phyloP scores from a whole-genome alignment of 345 rosid species.

The Arabidopsis suecica region DNA sequence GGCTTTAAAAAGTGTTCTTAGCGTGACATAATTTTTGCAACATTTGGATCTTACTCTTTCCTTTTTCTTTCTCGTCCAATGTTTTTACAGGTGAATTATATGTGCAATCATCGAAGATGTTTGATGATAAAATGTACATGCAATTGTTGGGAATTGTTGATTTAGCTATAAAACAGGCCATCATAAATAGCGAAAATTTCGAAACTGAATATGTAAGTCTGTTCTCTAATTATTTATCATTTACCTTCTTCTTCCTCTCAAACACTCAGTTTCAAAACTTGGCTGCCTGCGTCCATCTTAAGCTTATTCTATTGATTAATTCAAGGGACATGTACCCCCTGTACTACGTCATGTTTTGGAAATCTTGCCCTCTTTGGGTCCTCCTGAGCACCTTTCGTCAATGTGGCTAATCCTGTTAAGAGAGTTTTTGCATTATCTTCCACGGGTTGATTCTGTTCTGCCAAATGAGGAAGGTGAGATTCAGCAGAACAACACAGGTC shows the following conservation, averaged over 20 bases:
- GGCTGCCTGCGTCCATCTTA: slow-evolving; percentile 14
- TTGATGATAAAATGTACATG: slow-evolving; percentile 78
- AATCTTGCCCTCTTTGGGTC: slow-evolving; percentile 72
- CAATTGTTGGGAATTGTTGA: slow-evolving; percentile 75
- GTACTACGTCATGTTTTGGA: slow-evolving; percentile 81
- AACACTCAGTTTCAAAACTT: slow-evolving; percentile 19
- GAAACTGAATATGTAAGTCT: slow-evolving; percentile 83
- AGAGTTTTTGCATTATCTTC: slow-evolving; percentile 78
- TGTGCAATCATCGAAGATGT: slow-evolving; percentile 80
- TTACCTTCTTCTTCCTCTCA: slow-evolving; percentile 25
- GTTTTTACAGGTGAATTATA: slow-evolving; percentile 81
- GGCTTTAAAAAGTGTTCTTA: slow-evolving; percentile 1
- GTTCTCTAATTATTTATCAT: slow-evolving; percentile 15
- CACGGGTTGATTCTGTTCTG: slow-evolving; percentile 54
- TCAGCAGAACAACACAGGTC: slow-evolving; percentile 46
- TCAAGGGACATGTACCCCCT: slow-evolving; percentile 81
- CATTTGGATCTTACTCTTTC: slow-evolving; percentile 31
- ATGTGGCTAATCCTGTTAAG: slow-evolving; percentile 82
- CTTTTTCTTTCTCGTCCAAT: slow-evolving; percentile 30
- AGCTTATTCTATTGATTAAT: slow-evolving; percentile 16
- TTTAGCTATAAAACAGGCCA: slow-evolving; percentile 68
- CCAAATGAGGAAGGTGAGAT: slow-evolving; percentile 61
- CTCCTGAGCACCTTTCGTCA: slow-evolving; percentile 79
- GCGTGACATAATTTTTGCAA: slow-evolving; percentile 14
- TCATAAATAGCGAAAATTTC: slow-evolving; percentile 56